These are phyloP conservation scores for Verticillium klebahnii DNA, from an alignment of 2,329 filamentous ascomycete species.

Conservation along the genomic window DNA sequence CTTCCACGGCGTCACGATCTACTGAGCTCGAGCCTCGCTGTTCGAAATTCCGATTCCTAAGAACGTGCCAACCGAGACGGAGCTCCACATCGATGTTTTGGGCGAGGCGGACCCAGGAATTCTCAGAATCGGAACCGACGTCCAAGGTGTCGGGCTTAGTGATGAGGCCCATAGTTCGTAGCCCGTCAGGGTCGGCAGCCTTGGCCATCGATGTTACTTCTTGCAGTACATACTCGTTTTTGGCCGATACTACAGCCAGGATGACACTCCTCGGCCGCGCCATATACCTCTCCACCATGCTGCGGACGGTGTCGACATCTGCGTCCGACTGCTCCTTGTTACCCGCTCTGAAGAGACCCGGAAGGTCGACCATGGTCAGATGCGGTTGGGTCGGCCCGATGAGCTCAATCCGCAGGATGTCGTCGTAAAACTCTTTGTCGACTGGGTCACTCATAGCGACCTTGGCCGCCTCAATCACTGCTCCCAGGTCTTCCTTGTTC, in stretches of 20 bases:
- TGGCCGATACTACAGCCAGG: constrained; percentile 36
- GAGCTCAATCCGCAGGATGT: constrained; percentile 20
- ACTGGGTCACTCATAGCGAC: constrained; percentile 7
- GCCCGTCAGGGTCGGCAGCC: constrained; percentile 17
- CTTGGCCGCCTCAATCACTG: constrained; percentile 7
- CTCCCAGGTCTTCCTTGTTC: neutral
- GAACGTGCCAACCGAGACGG: constrained; percentile 48
- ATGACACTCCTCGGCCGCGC: constrained; percentile 35
- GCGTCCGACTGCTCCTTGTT: constrained; percentile 26
- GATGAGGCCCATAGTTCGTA: constrained; percentile 50
- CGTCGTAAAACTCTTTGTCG: constrained; percentile 11
- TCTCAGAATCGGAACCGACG: constrained; percentile 33
- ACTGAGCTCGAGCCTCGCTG: constrained; percentile 23
- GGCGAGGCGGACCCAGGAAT: constrained; percentile 33
- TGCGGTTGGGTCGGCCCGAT: constrained; percentile 20
- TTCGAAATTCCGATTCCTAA: constrained; percentile 33
- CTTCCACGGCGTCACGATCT: constrained; percentile 34
- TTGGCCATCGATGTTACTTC: constrained; percentile 7
- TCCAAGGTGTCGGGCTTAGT: constrained; percentile 48
- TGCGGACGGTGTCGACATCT: constrained; percentile 26
- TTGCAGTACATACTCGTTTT: constrained; percentile 33
- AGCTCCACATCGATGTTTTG: constrained; percentile 41
- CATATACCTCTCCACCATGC: constrained; percentile 36
- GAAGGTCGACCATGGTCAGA: constrained; percentile 43
- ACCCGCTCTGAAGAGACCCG: constrained; percentile 34